Evolutionary conservation across 2,329 filamentous ascomycete genomes (phyloP), one percentile per base, ranked within the genome.

Genomic region (Aspergillus unguis): DNA sequence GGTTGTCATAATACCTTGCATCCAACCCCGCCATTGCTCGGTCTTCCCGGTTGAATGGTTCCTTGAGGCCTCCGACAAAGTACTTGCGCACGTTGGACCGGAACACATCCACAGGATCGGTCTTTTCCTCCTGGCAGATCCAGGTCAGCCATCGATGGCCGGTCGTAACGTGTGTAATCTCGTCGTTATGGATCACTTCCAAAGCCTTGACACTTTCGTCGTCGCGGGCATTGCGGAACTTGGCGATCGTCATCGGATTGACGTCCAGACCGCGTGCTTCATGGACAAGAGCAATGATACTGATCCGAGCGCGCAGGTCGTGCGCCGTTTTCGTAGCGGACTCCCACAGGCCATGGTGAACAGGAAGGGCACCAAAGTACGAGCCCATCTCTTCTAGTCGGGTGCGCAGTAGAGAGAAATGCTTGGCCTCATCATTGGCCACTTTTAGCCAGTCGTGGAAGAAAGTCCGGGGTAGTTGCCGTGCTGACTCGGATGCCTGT

Each of bases 381-480:
- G 72, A 75, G 6, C 75, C 75, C 53, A 77, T 50, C 50, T 77
- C 74, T 55, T 77, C 75, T 3, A 77, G 63, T 23, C 75, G 62
- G 0, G 73, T 68, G 6, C 75, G 75, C 0, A 77, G 69, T 1
- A 77, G 62, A 6, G 75, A 77, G 52, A 77, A 77, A 53, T 77
- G 75, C 42, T 77, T 77, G 4, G 75, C 75, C 54, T 77, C 75
- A 40, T 77, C 75, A 37, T 69, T 75, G 17, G 75, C 75, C 1
- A 77, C 75, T 54, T 77, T 77, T 8, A 77, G 60, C 74, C 75
- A 77, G 60, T 77, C 75, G 53, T 76, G 72, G 57, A 75, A 77
- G 55, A 75, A 77, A 0, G 75, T 69, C 3, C 75, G 69, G 0
- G 75, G 75, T 3, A 77, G 55, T 29, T 65, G 62, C 23, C 49